Percentiles rank a stretch among this genome's conserved stretches.
These are phyloP conservation scores for Rachicladosporium sp. DNA, from an alignment of 2,329 filamentous ascomycete species.

Conservation along the genomic window DNA sequence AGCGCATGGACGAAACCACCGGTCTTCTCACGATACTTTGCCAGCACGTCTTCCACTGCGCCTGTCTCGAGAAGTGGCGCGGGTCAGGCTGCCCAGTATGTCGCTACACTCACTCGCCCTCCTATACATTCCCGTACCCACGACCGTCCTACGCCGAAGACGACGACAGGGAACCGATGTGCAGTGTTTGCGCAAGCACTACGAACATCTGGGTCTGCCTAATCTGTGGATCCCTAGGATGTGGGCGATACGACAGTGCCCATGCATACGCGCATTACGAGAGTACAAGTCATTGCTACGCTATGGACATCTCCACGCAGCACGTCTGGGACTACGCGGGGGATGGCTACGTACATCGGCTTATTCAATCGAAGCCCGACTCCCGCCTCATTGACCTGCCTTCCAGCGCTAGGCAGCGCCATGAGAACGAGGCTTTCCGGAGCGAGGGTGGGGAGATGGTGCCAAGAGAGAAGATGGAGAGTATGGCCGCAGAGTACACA, in stretches of 20 bases:
- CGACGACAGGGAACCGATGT: slow-evolving; percentile 55
- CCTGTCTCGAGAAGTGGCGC: slow-evolving; percentile 91
- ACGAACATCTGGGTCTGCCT: slow-evolving; percentile 91
- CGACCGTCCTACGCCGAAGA: slow-evolving; percentile 23
- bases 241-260: slow-evolving; percentile 87
- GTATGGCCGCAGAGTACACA: slow-evolving; percentile 86
- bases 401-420: slow-evolving; percentile 22
- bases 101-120: slow-evolving; percentile 62
- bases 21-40: slow-evolving; percentile 91
- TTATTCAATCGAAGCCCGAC: slow-evolving; percentile 87
- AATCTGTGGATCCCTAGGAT: slow-evolving; percentile 84
- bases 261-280: slow-evolving; percentile 93
- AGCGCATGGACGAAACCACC: slow-evolving; percentile 96
- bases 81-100: slow-evolving; percentile 90
- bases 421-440: slow-evolving; percentile 26
- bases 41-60: slow-evolving; percentile 96
- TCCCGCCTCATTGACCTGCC: slow-evolving; percentile 69
- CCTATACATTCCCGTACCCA: slow-evolving; percentile 26
- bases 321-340: slow-evolving; percentile 97
- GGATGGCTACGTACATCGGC: slow-evolving; percentile 88
- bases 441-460: slow-evolving; percentile 50
- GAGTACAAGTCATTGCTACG: slow-evolving; percentile 76
- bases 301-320: slow-evolving; percentile 84
- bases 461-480: slow-evolving; percentile 58
- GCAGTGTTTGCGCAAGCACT: slow-evolving; percentile 65